Conservation (phyloP, 139 green algal genomes). For the Coelastrella sp. region DNA sequence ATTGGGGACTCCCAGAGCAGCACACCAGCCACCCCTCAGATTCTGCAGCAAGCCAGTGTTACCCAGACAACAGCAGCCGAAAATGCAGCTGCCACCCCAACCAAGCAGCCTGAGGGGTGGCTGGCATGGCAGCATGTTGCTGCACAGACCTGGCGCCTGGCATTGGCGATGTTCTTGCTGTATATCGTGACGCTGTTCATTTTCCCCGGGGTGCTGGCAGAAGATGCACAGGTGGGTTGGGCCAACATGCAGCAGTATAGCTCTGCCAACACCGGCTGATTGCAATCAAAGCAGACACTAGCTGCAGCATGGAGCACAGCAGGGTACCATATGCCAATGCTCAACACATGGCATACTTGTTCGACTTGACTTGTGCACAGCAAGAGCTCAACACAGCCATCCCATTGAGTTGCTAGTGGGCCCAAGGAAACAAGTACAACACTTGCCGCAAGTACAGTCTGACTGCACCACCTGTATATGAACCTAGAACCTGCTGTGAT, state of each 20-base stretch:
- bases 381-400: too few species aligned
- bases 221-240: constrained; percentile 76
- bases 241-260: background rate
- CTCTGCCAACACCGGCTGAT: background rate
- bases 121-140: constrained; percentile 22
- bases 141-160: background rate
- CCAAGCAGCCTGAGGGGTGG: background rate
- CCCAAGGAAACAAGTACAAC: too few species aligned
- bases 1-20: background rate
- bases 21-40: background rate
- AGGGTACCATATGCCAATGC: background rate
- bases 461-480: too few species aligned
- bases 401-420: too few species aligned
- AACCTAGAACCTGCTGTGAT: background rate
- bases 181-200: constrained; percentile 86
- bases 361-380: too few species aligned
- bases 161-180: constrained; percentile 41
- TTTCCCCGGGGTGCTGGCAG: constrained; percentile 91
- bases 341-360: background rate
- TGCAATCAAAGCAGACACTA: too few species aligned
- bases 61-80: background rate
- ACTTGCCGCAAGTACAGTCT: too few species aligned
- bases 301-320: too few species aligned
- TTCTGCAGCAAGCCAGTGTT: background rate
- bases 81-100: background rate